Base-by-base conservation (phyloP, 2,329 filamentous ascomycete genomes). In the Venturiaceae sp. region DNA sequence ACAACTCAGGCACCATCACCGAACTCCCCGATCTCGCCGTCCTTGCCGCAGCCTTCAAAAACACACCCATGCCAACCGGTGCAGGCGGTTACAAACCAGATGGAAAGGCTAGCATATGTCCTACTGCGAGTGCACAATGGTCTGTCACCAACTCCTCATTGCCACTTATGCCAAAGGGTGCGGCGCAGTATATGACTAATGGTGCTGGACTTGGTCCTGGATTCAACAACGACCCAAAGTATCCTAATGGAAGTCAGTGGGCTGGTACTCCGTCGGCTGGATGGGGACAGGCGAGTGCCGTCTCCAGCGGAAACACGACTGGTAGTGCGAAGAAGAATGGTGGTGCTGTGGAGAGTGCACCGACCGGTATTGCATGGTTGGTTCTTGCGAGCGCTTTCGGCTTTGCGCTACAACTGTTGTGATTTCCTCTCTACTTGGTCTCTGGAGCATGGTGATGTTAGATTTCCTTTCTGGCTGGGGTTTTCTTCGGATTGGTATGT, bases 21-120 rank as follows among this genome's bases (percentile, higher is more conserved):
- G 81, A 86, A 63, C 74, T 79, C 32, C 62, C 72, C 41, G 88
- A 92, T 67, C 95, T 86, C 73, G 70, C 74, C 53, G 74, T 76
- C 54, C 76, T 85, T 58, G 76, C 80, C 72, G 66, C 66, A 11
- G 78, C 79, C 32, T 77, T 81, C 64, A 62, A 69, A 1, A 74
- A 75, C 61, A 81, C 79, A 63, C 67, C 73, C 57, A 74, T 76
- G 67, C 82, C 83, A 46, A 60, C 63, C 32, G 82, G 81, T 52
- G 77, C 84, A 64, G 83, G 83, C 61, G 79, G 81, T 60, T 84
- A 83, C 75, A 82, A 82, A 71, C 64, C 73, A 57, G 77, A 72
- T 63, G 80, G 80, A 61, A 67, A 72, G 62, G 69, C 80, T 55
- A 80, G 77, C 64, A 66, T 71, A 21, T 86, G 83, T 74, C 83